Evolutionary conservation across 768 basidiomycete species (phyloP).

Genomic region (Suillus spraguei): DNA sequence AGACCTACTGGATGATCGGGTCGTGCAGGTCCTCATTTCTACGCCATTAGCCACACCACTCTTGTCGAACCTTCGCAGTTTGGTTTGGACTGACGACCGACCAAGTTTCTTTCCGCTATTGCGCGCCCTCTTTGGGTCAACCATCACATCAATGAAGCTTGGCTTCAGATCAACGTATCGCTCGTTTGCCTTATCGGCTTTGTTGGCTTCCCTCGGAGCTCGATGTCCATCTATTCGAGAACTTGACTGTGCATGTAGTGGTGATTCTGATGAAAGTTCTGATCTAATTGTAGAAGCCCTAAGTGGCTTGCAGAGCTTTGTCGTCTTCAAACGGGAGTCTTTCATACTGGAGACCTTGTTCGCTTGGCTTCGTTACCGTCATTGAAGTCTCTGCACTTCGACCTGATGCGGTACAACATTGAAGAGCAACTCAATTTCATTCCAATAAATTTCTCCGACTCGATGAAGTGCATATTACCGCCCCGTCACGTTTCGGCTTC

Average conservation of each 20-base stretch:
- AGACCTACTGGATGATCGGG: neutral
- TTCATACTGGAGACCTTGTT: neutral
- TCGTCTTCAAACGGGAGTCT: neutral
- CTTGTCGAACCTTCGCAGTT: conserved; percentile 1
- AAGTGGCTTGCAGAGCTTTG: neutral
- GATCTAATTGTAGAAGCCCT: neutral
- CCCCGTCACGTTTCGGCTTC: neutral
- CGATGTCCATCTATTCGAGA: neutral
- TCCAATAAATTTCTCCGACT: neutral
- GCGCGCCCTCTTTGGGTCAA: neutral
- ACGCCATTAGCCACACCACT: neutral
- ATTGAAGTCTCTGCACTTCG: neutral
- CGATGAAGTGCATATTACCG: neutral
- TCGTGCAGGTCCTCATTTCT: neutral
- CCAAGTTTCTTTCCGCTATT: neutral
- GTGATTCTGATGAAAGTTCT: neutral
- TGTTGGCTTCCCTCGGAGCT: neutral
- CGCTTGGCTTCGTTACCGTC: neutral
- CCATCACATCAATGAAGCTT: neutral
- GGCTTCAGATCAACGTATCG: neutral
- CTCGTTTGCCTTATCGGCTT: neutral
- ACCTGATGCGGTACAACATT: neutral
- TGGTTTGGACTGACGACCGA: neutral
- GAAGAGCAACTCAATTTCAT: neutral
- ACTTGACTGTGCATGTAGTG: neutral